phyloP scores from a whole-genome alignment of 129 eudicot genomes.

The Artemisia argyi region DNA sequence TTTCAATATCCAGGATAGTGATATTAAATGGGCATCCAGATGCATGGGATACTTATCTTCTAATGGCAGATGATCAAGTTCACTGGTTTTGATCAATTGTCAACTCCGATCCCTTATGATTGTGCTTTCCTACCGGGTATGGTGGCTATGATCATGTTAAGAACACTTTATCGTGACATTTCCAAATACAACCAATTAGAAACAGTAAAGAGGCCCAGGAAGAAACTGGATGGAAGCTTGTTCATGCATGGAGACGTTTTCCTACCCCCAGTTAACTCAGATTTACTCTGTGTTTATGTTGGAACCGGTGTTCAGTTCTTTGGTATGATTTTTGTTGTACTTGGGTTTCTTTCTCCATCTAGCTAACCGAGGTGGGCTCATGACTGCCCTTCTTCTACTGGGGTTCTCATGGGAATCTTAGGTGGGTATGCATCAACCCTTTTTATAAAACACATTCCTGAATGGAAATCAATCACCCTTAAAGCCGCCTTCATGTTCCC shows the following conservation, averaged over 20 bases:
- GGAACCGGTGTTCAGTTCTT: constrained; percentile 77
- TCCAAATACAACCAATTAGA: constrained; percentile 74
- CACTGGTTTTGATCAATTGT: constrained; percentile 70
- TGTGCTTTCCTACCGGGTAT: constrained; percentile 76
- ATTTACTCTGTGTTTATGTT: constrained; percentile 63
- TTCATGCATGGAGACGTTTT: constrained; percentile 76
- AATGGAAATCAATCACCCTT: constrained; percentile 62
- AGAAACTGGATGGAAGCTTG: constrained; percentile 78
- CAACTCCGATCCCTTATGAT: constrained; percentile 79
- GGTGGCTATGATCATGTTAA: constrained; percentile 82
- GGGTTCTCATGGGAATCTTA: constrained; percentile 81
- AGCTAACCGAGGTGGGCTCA: constrained; percentile 76
- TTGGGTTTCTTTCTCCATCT: constrained; percentile 72
- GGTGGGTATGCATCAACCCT: constrained; percentile 71
- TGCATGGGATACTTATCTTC: constrained; percentile 70
- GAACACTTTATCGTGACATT: constrained; percentile 73
- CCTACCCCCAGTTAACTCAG: constrained; percentile 71
- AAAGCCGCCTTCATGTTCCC: constrained; percentile 76
- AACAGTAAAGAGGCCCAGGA: constrained; percentile 76
- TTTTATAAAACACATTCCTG: constrained; percentile 66
- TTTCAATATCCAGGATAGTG: constrained; percentile 42
- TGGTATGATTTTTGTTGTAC: constrained; percentile 71
- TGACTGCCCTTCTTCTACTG: constrained; percentile 68
- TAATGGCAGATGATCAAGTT: constrained; percentile 62
- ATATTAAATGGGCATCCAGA: constrained; percentile 69